Conservation (phyloP, 1,139 yeast genomes). For the Hyphopichia wangnamkhiaoensis region DNA sequence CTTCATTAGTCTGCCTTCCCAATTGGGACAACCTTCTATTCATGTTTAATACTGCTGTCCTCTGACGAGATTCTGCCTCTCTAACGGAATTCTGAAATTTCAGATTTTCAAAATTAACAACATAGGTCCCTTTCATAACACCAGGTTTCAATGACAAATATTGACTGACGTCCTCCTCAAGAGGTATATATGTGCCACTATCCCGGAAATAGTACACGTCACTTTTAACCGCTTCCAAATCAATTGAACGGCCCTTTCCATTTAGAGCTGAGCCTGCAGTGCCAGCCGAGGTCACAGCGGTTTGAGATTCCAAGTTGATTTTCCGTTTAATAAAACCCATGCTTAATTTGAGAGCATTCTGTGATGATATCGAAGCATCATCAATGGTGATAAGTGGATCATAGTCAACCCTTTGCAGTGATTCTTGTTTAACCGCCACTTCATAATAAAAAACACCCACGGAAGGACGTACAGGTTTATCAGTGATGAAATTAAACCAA, state of each 20-base stretch:
- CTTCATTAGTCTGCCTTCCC: constrained; percentile 28
- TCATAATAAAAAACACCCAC: constrained; percentile 42
- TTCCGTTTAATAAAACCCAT: constrained; percentile 38
- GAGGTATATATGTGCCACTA: constrained; percentile 9
- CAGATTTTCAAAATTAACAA: constrained; percentile 44
- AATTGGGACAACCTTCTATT: constrained; percentile 40
- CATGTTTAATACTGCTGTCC: constrained; percentile 37
- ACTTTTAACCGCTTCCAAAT: constrained; percentile 31
- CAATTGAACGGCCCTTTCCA: constrained; percentile 13
- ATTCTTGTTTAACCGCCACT: constrained; percentile 33
- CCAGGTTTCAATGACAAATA: constrained; percentile 36
- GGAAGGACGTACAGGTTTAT: constrained; percentile 32
- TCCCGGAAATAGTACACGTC: constrained; percentile 25
- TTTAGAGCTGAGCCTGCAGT: neutral
- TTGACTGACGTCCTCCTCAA: constrained; percentile 20
- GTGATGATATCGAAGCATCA: constrained; percentile 37
- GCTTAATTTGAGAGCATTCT: constrained; percentile 33
- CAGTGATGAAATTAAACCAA: constrained; percentile 37
- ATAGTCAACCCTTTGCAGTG: constrained; percentile 30
- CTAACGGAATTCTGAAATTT: constrained; percentile 42
- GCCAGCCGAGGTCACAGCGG: constrained; percentile 10
- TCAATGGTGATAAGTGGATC: constrained; percentile 35
- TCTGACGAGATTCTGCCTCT: constrained; percentile 28
- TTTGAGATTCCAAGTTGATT: constrained; percentile 20
- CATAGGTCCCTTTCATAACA: constrained; percentile 43